Conservation (phyloP, 2,329 filamentous ascomycete genomes). For the Chrysosporium keratinophilum region DNA sequence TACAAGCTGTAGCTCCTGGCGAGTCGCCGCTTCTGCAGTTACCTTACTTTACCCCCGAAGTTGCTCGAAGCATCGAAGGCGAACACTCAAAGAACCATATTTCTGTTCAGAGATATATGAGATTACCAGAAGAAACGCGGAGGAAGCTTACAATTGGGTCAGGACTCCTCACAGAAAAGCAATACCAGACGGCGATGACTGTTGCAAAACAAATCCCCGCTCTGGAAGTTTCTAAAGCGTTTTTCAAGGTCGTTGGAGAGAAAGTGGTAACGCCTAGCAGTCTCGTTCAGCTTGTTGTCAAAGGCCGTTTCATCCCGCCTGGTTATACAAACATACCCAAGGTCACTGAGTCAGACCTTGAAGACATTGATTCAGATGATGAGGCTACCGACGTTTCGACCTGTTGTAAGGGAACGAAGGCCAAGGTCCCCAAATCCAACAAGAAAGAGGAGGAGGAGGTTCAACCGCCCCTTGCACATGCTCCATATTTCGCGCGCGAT, state of each 20-base stretch:
- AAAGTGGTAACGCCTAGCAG: slow-evolving; percentile 84
- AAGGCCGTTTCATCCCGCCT: slow-evolving; percentile 85
- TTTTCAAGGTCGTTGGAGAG: slow-evolving; percentile 97
- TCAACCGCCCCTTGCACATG: slow-evolving; percentile 74
- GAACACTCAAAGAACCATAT: slow-evolving; percentile 61
- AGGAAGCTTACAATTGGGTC: slow-evolving; percentile 59
- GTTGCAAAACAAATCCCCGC: slow-evolving; percentile 78
- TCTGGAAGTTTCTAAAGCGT: slow-evolving; percentile 78
- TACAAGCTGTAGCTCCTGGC: slow-evolving; percentile 77
- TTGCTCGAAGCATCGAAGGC: slow-evolving; percentile 41
- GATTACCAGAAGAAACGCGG: slow-evolving; percentile 63
- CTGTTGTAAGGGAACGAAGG: slow-evolving; percentile 58
- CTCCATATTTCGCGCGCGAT: slow-evolving; percentile 81
- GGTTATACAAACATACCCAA: slow-evolving; percentile 64
- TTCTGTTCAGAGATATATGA: slow-evolving; percentile 81
- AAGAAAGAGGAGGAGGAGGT: slow-evolving; percentile 46
- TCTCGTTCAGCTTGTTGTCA: slow-evolving; percentile 87
- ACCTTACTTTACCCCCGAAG: slow-evolving; percentile 64
- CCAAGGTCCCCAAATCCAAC: slow-evolving; percentile 48
- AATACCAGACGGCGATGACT: slow-evolving; percentile 64
- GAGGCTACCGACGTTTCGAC: slow-evolving; percentile 79
- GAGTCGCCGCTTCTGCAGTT: slow-evolving; percentile 85
- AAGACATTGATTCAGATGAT: slow-evolving; percentile 86
- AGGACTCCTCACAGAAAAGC: slow-evolving; percentile 58
- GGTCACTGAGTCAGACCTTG: slow-evolving; percentile 67